Conservation (phyloP, 2,329 filamentous ascomycete species). For the Diaporthe ampelina region DNA sequence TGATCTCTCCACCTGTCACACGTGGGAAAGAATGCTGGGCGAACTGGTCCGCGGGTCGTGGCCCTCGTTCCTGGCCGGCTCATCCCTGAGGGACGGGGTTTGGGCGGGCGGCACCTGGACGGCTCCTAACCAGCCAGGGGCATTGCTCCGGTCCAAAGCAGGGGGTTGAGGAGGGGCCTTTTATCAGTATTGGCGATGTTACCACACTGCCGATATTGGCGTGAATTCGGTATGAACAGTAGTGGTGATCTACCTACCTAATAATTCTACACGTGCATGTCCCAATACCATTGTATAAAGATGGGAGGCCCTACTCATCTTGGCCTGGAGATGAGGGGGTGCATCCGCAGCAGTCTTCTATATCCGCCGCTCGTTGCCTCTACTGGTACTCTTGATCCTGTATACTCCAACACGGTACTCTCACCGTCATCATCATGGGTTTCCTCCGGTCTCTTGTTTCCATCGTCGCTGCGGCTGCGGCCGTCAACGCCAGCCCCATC, state of each 20-base stretch:
- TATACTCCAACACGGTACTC: neutral
- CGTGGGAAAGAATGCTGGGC: conserved; percentile 19
- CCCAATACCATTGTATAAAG: conserved; percentile 14
- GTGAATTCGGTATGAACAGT: conserved; percentile 3
- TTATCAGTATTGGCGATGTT: conserved; percentile 8
- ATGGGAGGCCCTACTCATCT: neutral
- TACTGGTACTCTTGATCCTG: neutral
- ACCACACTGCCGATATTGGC: conserved; percentile 21
- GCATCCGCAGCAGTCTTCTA: conserved; percentile 10
- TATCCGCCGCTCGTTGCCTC: neutral
- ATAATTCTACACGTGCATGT: conserved; percentile 22
- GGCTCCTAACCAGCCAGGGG: conserved; percentile 23
- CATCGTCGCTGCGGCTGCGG: conserved; percentile 12
- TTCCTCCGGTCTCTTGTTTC: conserved; percentile 22
- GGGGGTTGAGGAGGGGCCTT: neutral
- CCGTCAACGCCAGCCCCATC: conserved; percentile 11
- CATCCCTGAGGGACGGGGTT: conserved; percentile 4
- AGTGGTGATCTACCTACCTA: conserved; percentile 28
- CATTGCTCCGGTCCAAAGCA: conserved; percentile 17
- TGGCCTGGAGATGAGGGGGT: neutral
- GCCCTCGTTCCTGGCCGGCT: neutral
- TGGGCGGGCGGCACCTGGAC: conserved; percentile 11
- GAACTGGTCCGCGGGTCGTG: conserved; percentile 23
- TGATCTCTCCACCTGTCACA: conserved; percentile 29
- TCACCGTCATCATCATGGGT: conserved; percentile 25